Percentiles rank a stretch among this genome's conserved stretches.
These are phyloP conservation scores for Trametes cubensis DNA, from an alignment of 768 basidiomycete genomes.

Conservation along the genomic window DNA sequence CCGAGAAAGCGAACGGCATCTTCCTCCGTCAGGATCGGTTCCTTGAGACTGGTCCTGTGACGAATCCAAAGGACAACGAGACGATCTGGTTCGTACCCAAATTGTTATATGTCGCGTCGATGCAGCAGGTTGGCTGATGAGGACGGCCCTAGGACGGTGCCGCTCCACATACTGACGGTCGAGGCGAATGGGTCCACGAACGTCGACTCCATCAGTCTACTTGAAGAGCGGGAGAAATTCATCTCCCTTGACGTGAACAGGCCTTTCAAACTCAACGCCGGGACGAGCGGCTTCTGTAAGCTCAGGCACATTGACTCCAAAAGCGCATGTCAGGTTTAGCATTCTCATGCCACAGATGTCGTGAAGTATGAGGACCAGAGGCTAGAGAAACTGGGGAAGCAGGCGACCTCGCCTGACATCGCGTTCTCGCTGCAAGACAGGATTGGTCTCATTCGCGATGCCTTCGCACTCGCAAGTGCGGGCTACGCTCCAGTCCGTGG, in stretches of 20 bases:
- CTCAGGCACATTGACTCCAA: slow-evolving; percentile 33
- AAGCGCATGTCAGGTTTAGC: too few species aligned
- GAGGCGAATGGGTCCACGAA: slow-evolving; percentile 52
- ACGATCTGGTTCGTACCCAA: slow-evolving; percentile 68
- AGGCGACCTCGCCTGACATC: slow-evolving; percentile 65
- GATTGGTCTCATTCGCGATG: slow-evolving; percentile 85
- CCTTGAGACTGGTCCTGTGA: slow-evolving; percentile 77
- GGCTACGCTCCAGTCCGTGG: slow-evolving; percentile 78
- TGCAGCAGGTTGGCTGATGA: neutral
- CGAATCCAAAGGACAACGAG: slow-evolving; percentile 73
- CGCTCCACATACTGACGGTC: slow-evolving; percentile 69
- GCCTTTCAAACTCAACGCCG: slow-evolving; percentile 87
- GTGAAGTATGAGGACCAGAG: slow-evolving; percentile 84
- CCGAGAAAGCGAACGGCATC: slow-evolving; percentile 70
- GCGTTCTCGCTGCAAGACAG: slow-evolving; percentile 82
- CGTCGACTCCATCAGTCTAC: slow-evolving; percentile 62
- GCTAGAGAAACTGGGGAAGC: slow-evolving; percentile 72
- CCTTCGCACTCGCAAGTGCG: slow-evolving; percentile 75
- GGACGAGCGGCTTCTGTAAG: slow-evolving; percentile 83
- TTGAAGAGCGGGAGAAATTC: slow-evolving; percentile 65
- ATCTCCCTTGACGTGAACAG: slow-evolving; percentile 71
- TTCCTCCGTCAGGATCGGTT: slow-evolving; percentile 88
- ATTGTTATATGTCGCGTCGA: neutral
- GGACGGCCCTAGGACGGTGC: slow-evolving; percentile 62
- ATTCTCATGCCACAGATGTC: slow-evolving; percentile 53